Evolutionary conservation across 164 flowering plant genomes (phyloP).

Genomic region (Hamamelis virginiana): DNA sequence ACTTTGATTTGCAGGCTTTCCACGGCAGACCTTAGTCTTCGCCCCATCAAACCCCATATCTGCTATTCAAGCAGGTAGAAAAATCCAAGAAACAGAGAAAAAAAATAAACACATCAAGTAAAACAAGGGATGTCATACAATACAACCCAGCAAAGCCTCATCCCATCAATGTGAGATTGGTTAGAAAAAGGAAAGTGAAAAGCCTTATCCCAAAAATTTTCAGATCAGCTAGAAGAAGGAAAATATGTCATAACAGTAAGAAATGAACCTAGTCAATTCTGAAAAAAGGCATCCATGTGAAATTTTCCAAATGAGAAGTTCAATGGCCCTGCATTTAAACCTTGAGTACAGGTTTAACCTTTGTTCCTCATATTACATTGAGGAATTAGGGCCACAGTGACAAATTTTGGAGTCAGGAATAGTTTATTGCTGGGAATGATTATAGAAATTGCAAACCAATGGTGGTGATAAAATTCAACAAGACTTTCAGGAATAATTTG

Average conservation of each 20-base stretch:
- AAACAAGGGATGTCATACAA: neutral
- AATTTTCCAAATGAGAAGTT: slow-evolving; percentile 4
- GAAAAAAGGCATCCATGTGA: neutral
- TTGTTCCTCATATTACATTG: neutral
- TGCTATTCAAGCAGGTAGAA: slow-evolving; percentile 23
- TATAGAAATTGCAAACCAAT: neutral
- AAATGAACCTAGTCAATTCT: neutral
- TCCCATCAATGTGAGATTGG: neutral
- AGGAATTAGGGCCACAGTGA: neutral
- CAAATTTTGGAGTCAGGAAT: neutral
- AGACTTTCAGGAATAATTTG: neutral
- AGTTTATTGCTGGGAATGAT: neutral
- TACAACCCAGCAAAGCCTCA: neutral
- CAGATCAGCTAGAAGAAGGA: neutral
- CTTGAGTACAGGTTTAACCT: neutral
- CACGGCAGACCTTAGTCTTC: slow-evolving; percentile 41
- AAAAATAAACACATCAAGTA: neutral
- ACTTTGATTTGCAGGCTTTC: slow-evolving; percentile 61
- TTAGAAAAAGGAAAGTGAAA: neutral
- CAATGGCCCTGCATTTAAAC: neutral
- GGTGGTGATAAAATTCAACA: neutral
- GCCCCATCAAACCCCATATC: slow-evolving; percentile 52
- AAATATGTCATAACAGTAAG: neutral
- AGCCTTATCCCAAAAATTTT: too few species aligned
- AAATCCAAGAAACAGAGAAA: slow-evolving; percentile 2